A percentile compares a stretch with the other conserved stretches of the same genome.
Conservation (phyloP, 2,329 filamentous ascomycete species). For the Metarhizium guizhouense region DNA sequence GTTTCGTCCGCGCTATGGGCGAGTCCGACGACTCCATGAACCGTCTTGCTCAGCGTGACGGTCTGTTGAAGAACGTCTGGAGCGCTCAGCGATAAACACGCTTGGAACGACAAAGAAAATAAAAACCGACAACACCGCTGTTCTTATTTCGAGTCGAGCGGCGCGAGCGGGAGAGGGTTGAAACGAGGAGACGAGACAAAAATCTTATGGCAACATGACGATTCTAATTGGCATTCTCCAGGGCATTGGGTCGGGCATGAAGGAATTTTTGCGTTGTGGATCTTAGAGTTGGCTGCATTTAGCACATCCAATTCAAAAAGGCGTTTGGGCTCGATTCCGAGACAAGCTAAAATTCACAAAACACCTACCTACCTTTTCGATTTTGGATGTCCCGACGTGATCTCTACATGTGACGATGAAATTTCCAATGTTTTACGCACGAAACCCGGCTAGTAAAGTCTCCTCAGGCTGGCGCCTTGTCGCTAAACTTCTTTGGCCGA, state of each 20-base stretch:
- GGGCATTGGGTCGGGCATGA: slow-evolving; percentile 27
- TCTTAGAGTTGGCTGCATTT: slow-evolving; percentile 34
- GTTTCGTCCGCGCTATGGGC: slow-evolving; percentile 95
- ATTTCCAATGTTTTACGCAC: slow-evolving; percentile 1
- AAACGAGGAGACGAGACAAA: background rate
- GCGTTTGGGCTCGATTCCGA: slow-evolving; percentile 37
- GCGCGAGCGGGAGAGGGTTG: background rate
- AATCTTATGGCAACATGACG: slow-evolving; percentile 3
- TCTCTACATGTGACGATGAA: slow-evolving; percentile 6
- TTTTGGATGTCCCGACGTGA: slow-evolving; percentile 10
- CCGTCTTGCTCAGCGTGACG: slow-evolving; percentile 90
- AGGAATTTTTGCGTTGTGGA: slow-evolving; percentile 16
- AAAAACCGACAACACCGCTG: slow-evolving; percentile 3
- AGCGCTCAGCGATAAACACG: slow-evolving; percentile 55
- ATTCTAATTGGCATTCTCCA: slow-evolving; percentile 8
- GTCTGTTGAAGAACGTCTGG: slow-evolving; percentile 96
- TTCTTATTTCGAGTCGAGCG: slow-evolving; percentile 11
- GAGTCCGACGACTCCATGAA: slow-evolving; percentile 97
- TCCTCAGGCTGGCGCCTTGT: slow-evolving; percentile 34
- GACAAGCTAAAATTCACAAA: slow-evolving; percentile 21
- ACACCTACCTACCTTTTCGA: background rate
- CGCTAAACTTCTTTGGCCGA: slow-evolving; percentile 27
- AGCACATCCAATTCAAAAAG: slow-evolving; percentile 34
- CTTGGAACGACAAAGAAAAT: slow-evolving; percentile 6
- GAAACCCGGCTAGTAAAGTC: slow-evolving; percentile 44